A percentile compares a stretch with the other conserved stretches of the same genome.
phyloP scores from a whole-genome alignment of 2,329 filamentous ascomycete species.

The Lizonia empirigonia region DNA sequence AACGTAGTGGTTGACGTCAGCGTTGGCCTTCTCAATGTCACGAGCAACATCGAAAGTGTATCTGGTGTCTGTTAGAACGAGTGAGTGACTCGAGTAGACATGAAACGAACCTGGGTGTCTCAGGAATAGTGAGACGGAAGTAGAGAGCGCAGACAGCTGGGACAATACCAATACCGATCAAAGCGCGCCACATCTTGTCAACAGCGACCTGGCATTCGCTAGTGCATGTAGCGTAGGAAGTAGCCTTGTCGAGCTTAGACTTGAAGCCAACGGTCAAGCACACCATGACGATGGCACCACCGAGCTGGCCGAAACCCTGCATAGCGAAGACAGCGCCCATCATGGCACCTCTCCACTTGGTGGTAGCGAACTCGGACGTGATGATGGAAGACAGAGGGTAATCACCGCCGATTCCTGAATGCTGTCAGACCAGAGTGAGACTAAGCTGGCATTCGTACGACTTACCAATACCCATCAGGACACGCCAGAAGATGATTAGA shows the following conservation, averaged over 20 bases:
- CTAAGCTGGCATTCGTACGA: too few species aligned
- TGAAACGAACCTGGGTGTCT: conserved; percentile 50
- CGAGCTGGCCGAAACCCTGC: conserved; percentile 52
- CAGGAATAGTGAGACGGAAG: conserved; percentile 52
- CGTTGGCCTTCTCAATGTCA: conserved; percentile 59
- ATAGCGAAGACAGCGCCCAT: conserved; percentile 53
- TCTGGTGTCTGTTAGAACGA: too few species aligned
- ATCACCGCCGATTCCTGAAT: conserved; percentile 65
- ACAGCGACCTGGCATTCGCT: conserved; percentile 42
- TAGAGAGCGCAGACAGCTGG: conserved; percentile 51
- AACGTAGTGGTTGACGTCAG: conserved; percentile 77
- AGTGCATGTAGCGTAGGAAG: conserved; percentile 33
- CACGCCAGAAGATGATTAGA: conserved; percentile 50
- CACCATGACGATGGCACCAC: conserved; percentile 45
- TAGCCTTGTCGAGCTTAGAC: conserved; percentile 27
- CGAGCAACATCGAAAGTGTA: conserved; percentile 52
- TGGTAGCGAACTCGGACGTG: conserved; percentile 62
- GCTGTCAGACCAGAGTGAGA: conserved; percentile 39
- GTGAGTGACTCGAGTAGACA: too few species aligned
- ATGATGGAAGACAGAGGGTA: conserved; percentile 85
- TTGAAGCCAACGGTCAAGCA: conserved; percentile 42
- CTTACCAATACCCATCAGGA: conserved; percentile 49
- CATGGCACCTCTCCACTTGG: conserved; percentile 51
- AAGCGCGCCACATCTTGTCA: conserved; percentile 51
- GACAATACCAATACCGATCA: conserved; percentile 50